Base-by-base conservation (phyloP, 306 rosid genomes). In the Boehmeria nivea region DNA sequence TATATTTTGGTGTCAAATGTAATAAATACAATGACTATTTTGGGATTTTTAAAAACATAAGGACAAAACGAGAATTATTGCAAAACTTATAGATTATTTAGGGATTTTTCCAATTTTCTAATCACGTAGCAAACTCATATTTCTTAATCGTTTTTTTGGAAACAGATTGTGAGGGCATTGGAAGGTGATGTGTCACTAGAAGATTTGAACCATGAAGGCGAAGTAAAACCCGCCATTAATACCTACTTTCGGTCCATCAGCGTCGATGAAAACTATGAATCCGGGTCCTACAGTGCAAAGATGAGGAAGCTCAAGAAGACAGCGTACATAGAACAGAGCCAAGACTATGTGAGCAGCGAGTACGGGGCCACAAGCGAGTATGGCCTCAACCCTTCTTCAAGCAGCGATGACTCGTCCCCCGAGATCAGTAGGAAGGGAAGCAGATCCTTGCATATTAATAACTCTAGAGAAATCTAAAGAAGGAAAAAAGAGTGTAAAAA, bases 131-230 rank as follows among this genome's bases (percentile, higher is more conserved):
- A n/a, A n/a, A n/a, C n/a, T n/a, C n/a, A n/a, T n/a, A n/a, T n/a
- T n/a, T n/a, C n/a, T n/a, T n/a, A n/a, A n/a, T 51, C 8, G 13
- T 54, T 33, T 8, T 36, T 54, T 3, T 54, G 43, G 43, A 6
- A 18, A 65, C 66, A 89, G 97, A 64, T 86, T 59, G 88, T 86
- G 15, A 75, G 95, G 1, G 86, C 79, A 1, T 24, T 90, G 57
- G 95, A 86, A 78, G 98, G 94, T 24, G 95, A 90, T 45, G 86
- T 72, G 8, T 78, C 86, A 7, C 40, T 80, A 3, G 91, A 90
- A 3, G 86, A 76, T 43, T 77, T 90, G 51, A 57, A 42, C 40
- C 45, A 14, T 2, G 45, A 40, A 40, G 45, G 16, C 12, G 70
- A 72, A 0, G 94, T 84, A 47, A 87, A 72, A 53, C 75, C 85